Conservation (phyloP, 495 filamentous ascomycete genomes). For the Annulohypoxylon bovei region DNA sequence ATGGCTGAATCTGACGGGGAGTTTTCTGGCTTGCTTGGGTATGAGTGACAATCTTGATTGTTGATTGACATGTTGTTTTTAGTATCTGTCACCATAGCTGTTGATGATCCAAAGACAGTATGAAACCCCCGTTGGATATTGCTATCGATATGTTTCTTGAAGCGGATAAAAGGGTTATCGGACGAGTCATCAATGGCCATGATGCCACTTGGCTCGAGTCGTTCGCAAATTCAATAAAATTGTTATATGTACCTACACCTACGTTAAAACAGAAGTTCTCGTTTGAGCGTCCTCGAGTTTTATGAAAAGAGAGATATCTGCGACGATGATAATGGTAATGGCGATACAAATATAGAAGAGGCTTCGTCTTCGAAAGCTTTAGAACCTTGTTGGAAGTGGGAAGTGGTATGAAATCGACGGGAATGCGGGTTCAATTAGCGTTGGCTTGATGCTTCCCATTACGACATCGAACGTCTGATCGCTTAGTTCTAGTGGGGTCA, state of each 20-base stretch:
- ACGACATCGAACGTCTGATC: not conserved
- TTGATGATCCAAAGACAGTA: conserved; percentile 39
- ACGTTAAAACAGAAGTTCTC: not conserved
- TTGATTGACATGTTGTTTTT: conserved; percentile 1
- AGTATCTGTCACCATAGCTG: not conserved
- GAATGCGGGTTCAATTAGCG: too few species aligned
- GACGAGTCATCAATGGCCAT: conserved; percentile 34
- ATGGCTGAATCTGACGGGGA: not conserved
- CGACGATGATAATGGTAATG: not conserved
- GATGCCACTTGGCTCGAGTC: not conserved
- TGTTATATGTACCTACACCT: not conserved
- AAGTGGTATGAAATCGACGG: conserved; percentile 10
- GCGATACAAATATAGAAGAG: not conserved
- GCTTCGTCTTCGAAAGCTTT: conserved; percentile 20
- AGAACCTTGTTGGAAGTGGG: too few species aligned
- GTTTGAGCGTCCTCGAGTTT: not conserved
- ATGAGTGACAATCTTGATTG: not conserved
- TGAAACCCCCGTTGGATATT: conserved; percentile 51
- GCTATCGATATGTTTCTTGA: conserved; percentile 55
- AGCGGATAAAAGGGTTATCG: conserved; percentile 56
- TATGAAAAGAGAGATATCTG: not conserved
- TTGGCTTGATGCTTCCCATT: not conserved
- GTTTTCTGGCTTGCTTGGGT: not conserved
- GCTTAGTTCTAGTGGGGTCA: not conserved
- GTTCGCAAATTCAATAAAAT: not conserved